These are phyloP conservation scores for Penstemon davidsonii DNA, from an alignment of 257 asterid species.

Conservation along the genomic window DNA sequence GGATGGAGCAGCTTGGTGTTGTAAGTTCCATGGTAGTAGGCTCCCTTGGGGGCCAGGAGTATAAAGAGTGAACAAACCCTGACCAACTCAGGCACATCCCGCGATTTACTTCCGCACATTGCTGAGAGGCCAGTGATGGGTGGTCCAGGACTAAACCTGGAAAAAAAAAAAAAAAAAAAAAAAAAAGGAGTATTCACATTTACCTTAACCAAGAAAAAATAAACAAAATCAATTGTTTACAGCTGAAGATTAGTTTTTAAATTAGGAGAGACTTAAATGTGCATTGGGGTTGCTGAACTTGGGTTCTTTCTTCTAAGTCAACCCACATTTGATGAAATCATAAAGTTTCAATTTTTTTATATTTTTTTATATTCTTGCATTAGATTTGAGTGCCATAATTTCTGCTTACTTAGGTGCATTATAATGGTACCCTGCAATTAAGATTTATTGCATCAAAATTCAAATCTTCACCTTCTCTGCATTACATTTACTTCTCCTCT, in stretches of 20 bases:
- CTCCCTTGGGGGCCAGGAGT: too few relatives aligned
- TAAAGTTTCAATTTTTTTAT: conserved; percentile 32
- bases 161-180: too few relatives aligned
- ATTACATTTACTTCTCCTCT: conserved; percentile 49
- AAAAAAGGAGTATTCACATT: background rate
- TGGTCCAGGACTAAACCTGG: too few relatives aligned
- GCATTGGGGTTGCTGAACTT: conserved; percentile 53
- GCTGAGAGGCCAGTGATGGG: too few relatives aligned
- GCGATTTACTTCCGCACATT: too few relatives aligned
- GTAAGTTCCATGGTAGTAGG: too few relatives aligned
- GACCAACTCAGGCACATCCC: too few relatives aligned
- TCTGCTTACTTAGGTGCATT: conserved; percentile 25
- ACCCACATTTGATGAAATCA: conserved; percentile 48
- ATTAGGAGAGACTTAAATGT: conserved; percentile 48
- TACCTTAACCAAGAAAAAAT: conserved; percentile 7
- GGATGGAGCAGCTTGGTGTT: too few relatives aligned
- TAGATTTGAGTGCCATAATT: conserved; percentile 26
- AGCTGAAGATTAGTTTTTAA: conserved; percentile 32
- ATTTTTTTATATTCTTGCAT: conserved; percentile 24
- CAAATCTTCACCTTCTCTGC: conserved; percentile 41
- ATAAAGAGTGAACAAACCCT: too few relatives aligned
- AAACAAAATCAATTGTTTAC: conserved; percentile 28
- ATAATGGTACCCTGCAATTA: conserved; percentile 41
- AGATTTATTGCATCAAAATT: conserved; percentile 46
- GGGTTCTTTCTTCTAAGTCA: conserved; percentile 48